Evolutionary conservation across 2,329 filamentous ascomycete species (phyloP), one percentile per base, ranked within the genome.

Genomic region (Seiridium unicorne): DNA sequence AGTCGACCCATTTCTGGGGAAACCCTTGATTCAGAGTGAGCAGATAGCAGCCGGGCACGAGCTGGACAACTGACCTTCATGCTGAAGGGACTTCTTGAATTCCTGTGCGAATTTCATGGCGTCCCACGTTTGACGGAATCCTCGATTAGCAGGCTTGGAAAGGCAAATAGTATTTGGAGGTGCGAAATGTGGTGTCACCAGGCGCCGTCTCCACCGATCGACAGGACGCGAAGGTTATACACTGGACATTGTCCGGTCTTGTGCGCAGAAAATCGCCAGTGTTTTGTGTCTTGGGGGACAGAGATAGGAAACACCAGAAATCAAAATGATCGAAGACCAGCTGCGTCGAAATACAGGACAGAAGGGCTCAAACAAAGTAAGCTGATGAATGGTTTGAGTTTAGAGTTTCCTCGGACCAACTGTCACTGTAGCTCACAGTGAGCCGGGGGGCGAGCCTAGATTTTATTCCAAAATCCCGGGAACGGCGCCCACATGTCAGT

Each of bases 71-170:
- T 54, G 64, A 81, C 80, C 77, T 74, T 91, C 89, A 64, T 80
- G 84, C 63, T 84, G 80, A 63, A 96, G 81, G 55, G 84, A 83
- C 67, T 89, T 84, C 70, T 88, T 86, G 72, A 92, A 95, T 69
- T 88, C 84, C 71, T 90, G 90, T 35, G 88, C 91, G 75, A 96
- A 96, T 81, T 96, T 96, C 92, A 96, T 58, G 47, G 6, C 38
- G 48, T 26, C 3, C 11, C 11, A 7, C 35, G 18, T n/a, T n/a
- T 44, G 18, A 26, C 18, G 18, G 18, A 26, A 26, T 26, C 18
- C 18, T 26, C 18, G 18, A 26, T 26, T 26, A 26, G 18, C 46
- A 49, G 46, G 18, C 46, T 26, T 26, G 18, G 2, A 26, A 26
- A 1, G 18, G 18, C 18, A 26, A 26, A 26, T 26, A 26, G 18